Base-by-base conservation (phyloP, 768 basidiomycete genomes). In the Candolleomyces eurysporus region DNA sequence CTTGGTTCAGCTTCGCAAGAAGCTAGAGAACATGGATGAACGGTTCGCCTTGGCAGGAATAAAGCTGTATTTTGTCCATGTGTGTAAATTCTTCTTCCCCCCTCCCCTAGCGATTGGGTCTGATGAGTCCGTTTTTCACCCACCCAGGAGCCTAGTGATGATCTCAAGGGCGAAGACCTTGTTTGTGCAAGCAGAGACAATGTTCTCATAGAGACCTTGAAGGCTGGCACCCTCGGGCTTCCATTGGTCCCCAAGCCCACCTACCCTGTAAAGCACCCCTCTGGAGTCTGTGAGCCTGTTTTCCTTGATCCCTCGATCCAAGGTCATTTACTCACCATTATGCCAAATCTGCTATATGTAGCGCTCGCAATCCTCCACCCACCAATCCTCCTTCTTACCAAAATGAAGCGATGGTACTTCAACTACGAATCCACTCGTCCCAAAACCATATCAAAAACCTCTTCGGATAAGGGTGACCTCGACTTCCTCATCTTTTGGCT, bases 1-100 rank as follows among this genome's bases (percentile, higher is more conserved):
- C 31, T 58, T 73, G n/a, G 17, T 19, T 48, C 39, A 22, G 19
- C 45, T 74, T 43, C 67, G 68, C 26, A 51, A 66, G 57, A 60
- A 66, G 46, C 48, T 74, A 13, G 54, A 56, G 39, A 65, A 68
- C 21, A n/a, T 65, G 17, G 63, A 67, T 57, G 50, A 56, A 21
- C 67, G 65, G 48, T 72, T 73, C 57, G 66, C 69, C 36, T 66
- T 62, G 5, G 65, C 62, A 21, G 69, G 66, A 43, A 30, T 72
- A 39, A 70, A 71, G 50, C 60, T 72, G n/a, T 73, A 68, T 58
- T 73, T 64, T 64, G 67, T 72, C 40, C 63, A 67, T 49, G 72
- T 69, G n/a, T 3, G 46, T 16, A 40, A 48, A 60, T 46, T 51
- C 30, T 13, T 40, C 43, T 54, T 22, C 19, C 46, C 49, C 40